Evolutionary conservation across 768 basidiomycete species (phyloP), one percentile per base, ranked within the genome.

Genomic region (Amylocystis lapponica): DNA sequence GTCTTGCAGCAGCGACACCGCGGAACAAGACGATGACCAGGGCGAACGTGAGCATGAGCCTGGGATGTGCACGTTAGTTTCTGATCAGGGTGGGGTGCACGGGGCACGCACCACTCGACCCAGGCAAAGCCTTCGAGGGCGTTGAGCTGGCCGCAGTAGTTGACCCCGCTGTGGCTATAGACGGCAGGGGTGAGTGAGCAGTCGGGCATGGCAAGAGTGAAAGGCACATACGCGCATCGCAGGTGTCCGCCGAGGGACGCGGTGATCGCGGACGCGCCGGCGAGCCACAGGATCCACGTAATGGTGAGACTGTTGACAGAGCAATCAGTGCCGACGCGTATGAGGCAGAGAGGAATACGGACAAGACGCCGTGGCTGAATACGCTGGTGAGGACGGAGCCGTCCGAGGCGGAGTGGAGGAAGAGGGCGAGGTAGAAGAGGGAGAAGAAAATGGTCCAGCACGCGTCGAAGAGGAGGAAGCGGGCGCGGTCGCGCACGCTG

Each of bases 201-300:
- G n/a, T 16, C 27, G 29, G 23, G 48, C 37, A 17, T 23, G 14
- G 31, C 5, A 7, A n/a, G 32, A n/a, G n/a, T 7, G 29, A 38
- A 27, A 20, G 27, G 17, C 11, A 66, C 76, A 41, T 56, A 79
- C 80, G 50, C 56, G 78, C 86, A 90, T 55, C 86, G 79, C 43
- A 85, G 57, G 9, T 81, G 77, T 12, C 87, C 87, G 11, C 81
- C 79, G 23, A 87, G 67, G 20, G 72, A 61, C 16, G 74, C 64
- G 1, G 87, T 88, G 35, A 89, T 71, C 2, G 82, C 71, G 1
- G 84, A 81, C 1, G 85, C 84, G 2, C 73, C 85, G 0, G 86
- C 78, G 3, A 77, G 69, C 87, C 87, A 91, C 47, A 87, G 69
- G 27, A 89, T 69, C 84, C 86, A 89, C 1, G 85, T 86, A 16